Evolutionary conservation across 257 asterid genomes (phyloP).

Genomic region (Fraxinus cuspidata): DNA sequence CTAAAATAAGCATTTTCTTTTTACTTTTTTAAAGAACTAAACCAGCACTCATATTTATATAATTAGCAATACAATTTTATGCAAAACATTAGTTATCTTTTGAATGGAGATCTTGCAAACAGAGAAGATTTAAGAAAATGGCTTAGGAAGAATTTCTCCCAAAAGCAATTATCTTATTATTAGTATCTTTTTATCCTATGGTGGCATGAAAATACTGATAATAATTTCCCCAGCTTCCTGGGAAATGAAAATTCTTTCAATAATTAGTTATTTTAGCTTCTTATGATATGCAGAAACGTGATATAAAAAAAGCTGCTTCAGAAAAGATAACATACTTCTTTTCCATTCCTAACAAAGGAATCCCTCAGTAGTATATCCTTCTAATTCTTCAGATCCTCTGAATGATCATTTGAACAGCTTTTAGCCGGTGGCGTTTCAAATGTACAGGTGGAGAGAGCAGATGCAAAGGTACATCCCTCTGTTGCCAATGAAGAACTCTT

Average conservation of each 20-base stretch:
- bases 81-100: background rate
- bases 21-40: no score
- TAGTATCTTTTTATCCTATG: background rate
- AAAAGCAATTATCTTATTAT: no score
- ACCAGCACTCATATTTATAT: background rate
- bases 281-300: background rate
- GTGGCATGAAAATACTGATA: background rate
- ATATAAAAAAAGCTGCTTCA: background rate
- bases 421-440: constrained; percentile 31
- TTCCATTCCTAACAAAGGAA: constrained; percentile 20
- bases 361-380: constrained; percentile 23
- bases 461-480: constrained; percentile 27
- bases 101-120: background rate
- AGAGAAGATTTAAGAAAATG: background rate
- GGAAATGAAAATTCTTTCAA: background rate
- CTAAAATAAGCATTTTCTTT: no score
- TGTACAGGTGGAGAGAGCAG: constrained; percentile 21
- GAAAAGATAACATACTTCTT: constrained; percentile 31
- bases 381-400: constrained; percentile 33
- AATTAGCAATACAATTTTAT: background rate
- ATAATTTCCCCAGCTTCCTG: background rate
- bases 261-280: background rate
- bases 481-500: constrained; percentile 21
- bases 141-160: background rate
- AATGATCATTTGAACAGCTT: constrained; percentile 25